Conservation (phyloP, 2,329 filamentous ascomycete genomes). For the Ophiobolus disseminans region DNA sequence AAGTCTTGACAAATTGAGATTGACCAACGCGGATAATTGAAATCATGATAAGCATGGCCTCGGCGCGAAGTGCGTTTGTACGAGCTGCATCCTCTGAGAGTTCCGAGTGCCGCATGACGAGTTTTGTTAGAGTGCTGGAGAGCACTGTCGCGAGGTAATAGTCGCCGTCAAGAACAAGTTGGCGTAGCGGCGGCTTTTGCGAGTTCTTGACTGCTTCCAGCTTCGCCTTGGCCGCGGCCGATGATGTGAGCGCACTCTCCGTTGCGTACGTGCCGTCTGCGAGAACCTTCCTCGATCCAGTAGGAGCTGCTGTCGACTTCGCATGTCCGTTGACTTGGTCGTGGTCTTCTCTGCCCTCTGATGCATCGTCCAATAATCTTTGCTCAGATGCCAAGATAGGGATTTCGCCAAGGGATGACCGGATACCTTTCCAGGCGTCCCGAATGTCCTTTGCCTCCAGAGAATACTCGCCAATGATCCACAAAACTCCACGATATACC, state of each 20-base stretch:
- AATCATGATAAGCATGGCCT: conserved; percentile 99
- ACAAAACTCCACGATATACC: conserved; percentile 94
- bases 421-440: conserved; percentile 95
- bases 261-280: conserved; percentile 98
- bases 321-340: conserved; percentile 82
- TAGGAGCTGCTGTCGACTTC: conserved; percentile 72
- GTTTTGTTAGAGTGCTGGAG: conserved; percentile 93
- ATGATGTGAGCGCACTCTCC: conserved; percentile 92
- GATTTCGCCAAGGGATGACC: conserved; percentile 92
- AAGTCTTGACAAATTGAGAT: conserved; percentile 97
- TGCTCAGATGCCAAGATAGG: conserved; percentile 96
- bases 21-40: conserved; percentile 97
- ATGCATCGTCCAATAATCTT: conserved; percentile 81
- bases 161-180: conserved; percentile 91
- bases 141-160: conserved; percentile 95
- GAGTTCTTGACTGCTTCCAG: conserved; percentile 96
- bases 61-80: conserved; percentile 91
- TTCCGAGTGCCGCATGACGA: conserved; percentile 96
- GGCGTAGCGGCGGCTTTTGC: conserved; percentile 91
- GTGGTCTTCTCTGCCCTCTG: conserved; percentile 64
- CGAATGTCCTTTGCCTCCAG: conserved; percentile 92
- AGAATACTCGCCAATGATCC: conserved; percentile 98
- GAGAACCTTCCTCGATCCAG: conserved; percentile 87
- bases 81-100: conserved; percentile 85
- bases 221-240: conserved; percentile 86